A percentile compares a stretch with the other conserved stretches of the same genome.
phyloP scores from a whole-genome alignment of 306 rosid genomes.

The Quercus cerris region DNA sequence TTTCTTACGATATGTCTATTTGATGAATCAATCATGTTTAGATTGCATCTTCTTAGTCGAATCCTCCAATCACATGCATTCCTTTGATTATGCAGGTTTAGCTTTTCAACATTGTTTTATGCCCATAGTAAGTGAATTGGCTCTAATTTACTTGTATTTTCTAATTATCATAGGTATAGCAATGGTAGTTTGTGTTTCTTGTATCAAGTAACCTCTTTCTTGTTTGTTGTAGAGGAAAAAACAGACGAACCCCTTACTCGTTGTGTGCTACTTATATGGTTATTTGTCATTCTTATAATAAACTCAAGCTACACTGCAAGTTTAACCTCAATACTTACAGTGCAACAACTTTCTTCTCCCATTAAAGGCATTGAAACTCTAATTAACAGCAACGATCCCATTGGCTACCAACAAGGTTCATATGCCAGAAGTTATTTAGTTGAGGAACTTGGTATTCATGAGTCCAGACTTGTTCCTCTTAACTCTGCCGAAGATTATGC shows the following conservation, averaged over 20 bases:
- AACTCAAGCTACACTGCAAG: constrained; percentile 95
- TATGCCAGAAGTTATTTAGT: constrained; percentile 50
- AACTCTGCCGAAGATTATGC: constrained; percentile 49
- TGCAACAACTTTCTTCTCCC: constrained; percentile 70
- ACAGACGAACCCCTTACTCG: constrained; percentile 60
- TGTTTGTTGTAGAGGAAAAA: constrained; percentile 60
- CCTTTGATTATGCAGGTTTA: constrained; percentile 40
- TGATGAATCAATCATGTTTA: background rate
- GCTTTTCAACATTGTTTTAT: constrained; percentile 7
- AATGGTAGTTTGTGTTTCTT: constrained; percentile 8
- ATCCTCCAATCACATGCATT: background rate
- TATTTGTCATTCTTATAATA: constrained; percentile 85
- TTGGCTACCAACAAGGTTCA: constrained; percentile 73
- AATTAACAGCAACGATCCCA: constrained; percentile 48
- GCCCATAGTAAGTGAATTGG: constrained; percentile 67
- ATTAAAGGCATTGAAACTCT: constrained; percentile 77
- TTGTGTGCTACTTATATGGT: constrained; percentile 72
- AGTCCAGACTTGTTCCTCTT: constrained; percentile 71
- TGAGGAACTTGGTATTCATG: constrained; percentile 49
- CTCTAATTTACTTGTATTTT: constrained; percentile 1
- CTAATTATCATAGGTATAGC: background rate
- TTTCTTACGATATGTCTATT: background rate
- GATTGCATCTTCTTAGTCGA: background rate
- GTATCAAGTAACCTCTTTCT: background rate
- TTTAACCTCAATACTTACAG: constrained; percentile 92